Percentiles rank a stretch among this genome's conserved stretches.
These are phyloP conservation scores for Thermothielavioides terrestris DNA, from an alignment of 495 filamentous ascomycete genomes.

Conservation along the genomic window DNA sequence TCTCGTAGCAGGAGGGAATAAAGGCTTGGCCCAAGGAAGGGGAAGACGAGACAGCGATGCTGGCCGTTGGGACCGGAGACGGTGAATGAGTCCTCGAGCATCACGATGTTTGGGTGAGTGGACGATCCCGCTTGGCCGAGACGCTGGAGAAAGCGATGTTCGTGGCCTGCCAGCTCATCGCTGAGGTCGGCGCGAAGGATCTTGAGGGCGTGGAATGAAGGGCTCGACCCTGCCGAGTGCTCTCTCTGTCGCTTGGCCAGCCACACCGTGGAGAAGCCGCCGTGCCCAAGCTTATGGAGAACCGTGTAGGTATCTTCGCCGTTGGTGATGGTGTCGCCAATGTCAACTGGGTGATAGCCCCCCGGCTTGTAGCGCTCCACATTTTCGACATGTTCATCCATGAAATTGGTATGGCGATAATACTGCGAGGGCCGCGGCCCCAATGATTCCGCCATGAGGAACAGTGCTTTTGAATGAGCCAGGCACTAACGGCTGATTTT, in stretches of 20 bases:
- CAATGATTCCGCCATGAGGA: too few relatives aligned
- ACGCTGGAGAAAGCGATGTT: not conserved
- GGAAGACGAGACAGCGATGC: not conserved
- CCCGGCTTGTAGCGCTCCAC: slow-evolving; percentile 3
- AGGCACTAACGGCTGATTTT: too few relatives aligned
- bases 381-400: not conserved
- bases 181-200: not conserved
- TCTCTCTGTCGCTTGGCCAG: slow-evolving; percentile 1
- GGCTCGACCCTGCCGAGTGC: not conserved
- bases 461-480: too few relatives aligned
- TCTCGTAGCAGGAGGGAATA: not conserved
- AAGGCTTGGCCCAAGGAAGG: not conserved
- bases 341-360: slow-evolving; percentile 2
- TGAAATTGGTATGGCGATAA: slow-evolving; percentile 2
- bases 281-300: not conserved
- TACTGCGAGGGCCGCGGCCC: too few relatives aligned
- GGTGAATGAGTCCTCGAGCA: slow-evolving; percentile 4
- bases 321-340: slow-evolving; percentile 2
- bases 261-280: not conserved
- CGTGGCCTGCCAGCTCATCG: not conserved
- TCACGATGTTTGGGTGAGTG: slow-evolving; percentile 1
- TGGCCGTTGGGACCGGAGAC: slow-evolving; percentile 1
- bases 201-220: slow-evolving; percentile 4
- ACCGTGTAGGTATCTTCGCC: not conserved
- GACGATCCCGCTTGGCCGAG: slow-evolving; percentile 1